phyloP scores from a whole-genome alignment of 148 eudicot genomes.

The Spergularia marina region DNA sequence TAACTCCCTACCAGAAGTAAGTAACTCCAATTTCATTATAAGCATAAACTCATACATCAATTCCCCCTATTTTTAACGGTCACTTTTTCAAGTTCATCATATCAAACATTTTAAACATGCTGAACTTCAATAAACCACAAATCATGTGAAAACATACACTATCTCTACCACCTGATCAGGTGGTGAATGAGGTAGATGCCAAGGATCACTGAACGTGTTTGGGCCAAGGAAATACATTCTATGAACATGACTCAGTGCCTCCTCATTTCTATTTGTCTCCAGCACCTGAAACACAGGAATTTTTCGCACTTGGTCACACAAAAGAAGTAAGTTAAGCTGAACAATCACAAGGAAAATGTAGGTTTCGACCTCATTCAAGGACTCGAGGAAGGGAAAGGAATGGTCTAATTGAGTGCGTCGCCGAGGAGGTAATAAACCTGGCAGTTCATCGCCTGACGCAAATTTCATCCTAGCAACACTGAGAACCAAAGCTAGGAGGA shows the following conservation, averaged over 20 bases:
- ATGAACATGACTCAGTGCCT: constrained; percentile 84
- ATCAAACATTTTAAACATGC: background rate
- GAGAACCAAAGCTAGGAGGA: constrained; percentile 76
- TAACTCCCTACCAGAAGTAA: background rate
- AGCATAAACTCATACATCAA: background rate
- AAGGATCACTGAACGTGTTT: constrained; percentile 91
- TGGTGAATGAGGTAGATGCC: constrained; percentile 96
- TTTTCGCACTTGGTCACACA: constrained; percentile 11
- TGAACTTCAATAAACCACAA: background rate
- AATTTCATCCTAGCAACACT: constrained; percentile 94
- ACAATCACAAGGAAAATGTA: background rate
- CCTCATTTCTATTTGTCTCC: constrained; percentile 90
- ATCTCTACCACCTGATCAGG: constrained; percentile 88
- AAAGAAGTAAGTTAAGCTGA: background rate
- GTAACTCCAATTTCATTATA: background rate
- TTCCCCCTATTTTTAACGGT: background rate
- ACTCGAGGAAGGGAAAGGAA: constrained; percentile 92
- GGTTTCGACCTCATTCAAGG: constrained; percentile 78
- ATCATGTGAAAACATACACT: constrained; percentile 57
- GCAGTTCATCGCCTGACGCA: constrained; percentile 70
- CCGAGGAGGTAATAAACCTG: constrained; percentile 60
- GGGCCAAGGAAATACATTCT: constrained; percentile 91
- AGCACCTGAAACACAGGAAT: constrained; percentile 56
- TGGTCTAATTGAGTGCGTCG: constrained; percentile 77
- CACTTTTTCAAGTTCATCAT: background rate